Evolutionary conservation across 371 early-diverging fungal genomes (phyloP).

Genomic region (Mucor irregularis): DNA sequence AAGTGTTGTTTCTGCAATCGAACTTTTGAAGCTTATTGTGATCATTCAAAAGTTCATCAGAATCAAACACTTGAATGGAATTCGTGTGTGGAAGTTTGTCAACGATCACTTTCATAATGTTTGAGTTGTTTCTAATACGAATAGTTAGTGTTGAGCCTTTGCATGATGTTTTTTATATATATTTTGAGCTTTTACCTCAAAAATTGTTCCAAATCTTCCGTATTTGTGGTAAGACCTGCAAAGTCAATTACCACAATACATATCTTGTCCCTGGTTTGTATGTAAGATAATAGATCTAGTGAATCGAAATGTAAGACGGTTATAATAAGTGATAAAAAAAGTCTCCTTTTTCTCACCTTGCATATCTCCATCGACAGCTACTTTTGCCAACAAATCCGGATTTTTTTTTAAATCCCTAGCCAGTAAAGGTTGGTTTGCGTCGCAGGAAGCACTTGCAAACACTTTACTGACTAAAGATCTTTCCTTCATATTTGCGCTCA

Average conservation of each 20-base stretch:
- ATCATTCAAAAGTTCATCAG: slow-evolving; percentile 11
- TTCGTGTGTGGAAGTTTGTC: slow-evolving; percentile 11
- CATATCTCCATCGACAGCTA: slow-evolving; percentile 16
- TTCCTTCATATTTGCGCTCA: slow-evolving; percentile 15
- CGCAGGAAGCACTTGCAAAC: slow-evolving; percentile 13
- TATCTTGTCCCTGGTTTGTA: slow-evolving; percentile 7
- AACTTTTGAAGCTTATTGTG: slow-evolving; percentile 8
- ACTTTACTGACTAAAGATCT: slow-evolving; percentile 20
- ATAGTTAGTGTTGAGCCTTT: slow-evolving; percentile 18
- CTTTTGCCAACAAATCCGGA: slow-evolving; percentile 6
- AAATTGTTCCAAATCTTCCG: slow-evolving; percentile 15
- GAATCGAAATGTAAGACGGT: slow-evolving; percentile 14
- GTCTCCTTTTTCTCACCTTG: slow-evolving; percentile 18
- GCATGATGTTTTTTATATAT: slow-evolving; percentile 5
- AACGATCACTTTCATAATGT: slow-evolving; percentile 8
- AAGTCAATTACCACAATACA: slow-evolving; percentile 21
- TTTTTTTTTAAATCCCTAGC: slow-evolving; percentile 14
- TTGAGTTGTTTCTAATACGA: slow-evolving; percentile 6
- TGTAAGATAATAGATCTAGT: slow-evolving; percentile 15
- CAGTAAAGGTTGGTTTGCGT: slow-evolving; percentile 15
- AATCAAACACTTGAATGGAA: slow-evolving; percentile 1
- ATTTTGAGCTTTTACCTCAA: slow-evolving; percentile 11
- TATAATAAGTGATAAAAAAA: slow-evolving; percentile 10
- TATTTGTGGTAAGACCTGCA: slow-evolving; percentile 21
- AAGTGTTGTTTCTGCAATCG: slow-evolving; percentile 1